These are phyloP conservation scores for Paspalum vaginatum DNA, from an alignment of 176 grass and related monocot species.

Conservation along the genomic window DNA sequence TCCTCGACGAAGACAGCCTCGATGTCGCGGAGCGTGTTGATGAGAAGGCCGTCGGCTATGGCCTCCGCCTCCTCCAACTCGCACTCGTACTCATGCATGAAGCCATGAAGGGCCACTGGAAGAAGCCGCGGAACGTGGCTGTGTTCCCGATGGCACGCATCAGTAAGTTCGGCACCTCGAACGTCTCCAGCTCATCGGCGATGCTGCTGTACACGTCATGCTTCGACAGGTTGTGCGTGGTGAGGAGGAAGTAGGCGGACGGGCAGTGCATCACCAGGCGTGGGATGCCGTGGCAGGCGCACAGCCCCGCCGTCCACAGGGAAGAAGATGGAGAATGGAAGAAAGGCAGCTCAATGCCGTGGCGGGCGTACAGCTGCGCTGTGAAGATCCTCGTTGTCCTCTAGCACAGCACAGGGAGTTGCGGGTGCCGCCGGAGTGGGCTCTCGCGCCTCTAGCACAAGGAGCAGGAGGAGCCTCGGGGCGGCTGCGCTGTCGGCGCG, in stretches of 20 bases:
- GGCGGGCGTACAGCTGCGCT: too few relatives aligned
- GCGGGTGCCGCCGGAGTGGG: too few relatives aligned
- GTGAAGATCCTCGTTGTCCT: too few relatives aligned
- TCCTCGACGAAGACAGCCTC: conserved; percentile 49
- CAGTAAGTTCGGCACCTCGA: conserved; percentile 48
- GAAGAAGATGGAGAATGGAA: too few relatives aligned
- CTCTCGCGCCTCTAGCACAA: too few relatives aligned
- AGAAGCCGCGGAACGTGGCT: conserved; percentile 40
- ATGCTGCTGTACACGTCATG: conserved; percentile 36
- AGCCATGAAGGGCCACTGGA: conserved; percentile 35
- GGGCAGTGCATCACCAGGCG: conserved; percentile 42
- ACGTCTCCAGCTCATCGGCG: conserved; percentile 30
- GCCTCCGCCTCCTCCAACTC: conserved; percentile 33
- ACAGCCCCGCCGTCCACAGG: conserved; percentile 27
- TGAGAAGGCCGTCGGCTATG: conserved; percentile 49
- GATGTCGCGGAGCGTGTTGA: conserved; percentile 58
- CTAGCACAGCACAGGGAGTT: too few relatives aligned
- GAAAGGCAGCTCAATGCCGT: too few relatives aligned
- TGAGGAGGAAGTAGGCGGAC: conserved; percentile 43
- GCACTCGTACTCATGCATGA: conserved; percentile 1
- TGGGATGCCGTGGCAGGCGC: conserved; percentile 28
- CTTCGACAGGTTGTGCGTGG: neutral
- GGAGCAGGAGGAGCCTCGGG: too few relatives aligned
- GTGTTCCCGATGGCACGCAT: conserved; percentile 23
- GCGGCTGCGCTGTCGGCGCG: too few relatives aligned